Base-by-base conservation (phyloP, 2,329 filamentous ascomycete genomes). In the Colletotrichum echinochloae region DNA sequence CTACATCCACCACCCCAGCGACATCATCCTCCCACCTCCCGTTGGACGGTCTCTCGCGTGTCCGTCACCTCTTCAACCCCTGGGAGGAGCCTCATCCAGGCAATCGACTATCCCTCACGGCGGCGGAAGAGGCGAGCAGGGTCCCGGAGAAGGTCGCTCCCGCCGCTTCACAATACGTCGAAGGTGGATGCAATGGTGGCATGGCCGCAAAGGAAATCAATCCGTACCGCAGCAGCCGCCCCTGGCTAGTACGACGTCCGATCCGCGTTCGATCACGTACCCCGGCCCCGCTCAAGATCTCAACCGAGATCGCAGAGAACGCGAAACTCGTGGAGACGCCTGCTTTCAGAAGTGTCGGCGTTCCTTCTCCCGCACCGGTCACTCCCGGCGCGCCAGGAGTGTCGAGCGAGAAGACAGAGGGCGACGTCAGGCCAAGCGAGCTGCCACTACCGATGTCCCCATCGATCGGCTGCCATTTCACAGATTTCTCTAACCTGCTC, bases 1-100 rank as follows among this genome's bases (percentile, higher is more conserved):
- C 82, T 77, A 78, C 78, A 77, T 75, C 81, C 79, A 78, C 79
- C 73, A 76, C 76, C 71, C 74, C 74, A 74, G 72, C 73, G 69
- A 70, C 74, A 61, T 66, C 73, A 54, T 66, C 65, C 65, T 70
- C 65, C 72, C 72, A 69, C 65, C 61, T 68, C 65, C 62, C 72
- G 64, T 57, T 73, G 54, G 73, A 71, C 73, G 62, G 63, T 52
- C 54, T 65, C 65, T 68, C 59, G 30, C 66, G 74, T 61, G 72
- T 67, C 68, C 71, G 72, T 60, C 71, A 74, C 65, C 57, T 65
- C 23, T 48, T 70, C 20, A 69, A 63, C n/a, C 48, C 72, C 8
- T 85, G 84, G 80, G 82, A 83, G 75, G 83, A 85, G 75, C 82
- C 83, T 35, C 83, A 86, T 75, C 82, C 82, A 72, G 85, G 84